Evolutionary conservation across 2,329 filamentous ascomycete genomes (phyloP).

Genomic region (Coniochaeta prunicola): DNA sequence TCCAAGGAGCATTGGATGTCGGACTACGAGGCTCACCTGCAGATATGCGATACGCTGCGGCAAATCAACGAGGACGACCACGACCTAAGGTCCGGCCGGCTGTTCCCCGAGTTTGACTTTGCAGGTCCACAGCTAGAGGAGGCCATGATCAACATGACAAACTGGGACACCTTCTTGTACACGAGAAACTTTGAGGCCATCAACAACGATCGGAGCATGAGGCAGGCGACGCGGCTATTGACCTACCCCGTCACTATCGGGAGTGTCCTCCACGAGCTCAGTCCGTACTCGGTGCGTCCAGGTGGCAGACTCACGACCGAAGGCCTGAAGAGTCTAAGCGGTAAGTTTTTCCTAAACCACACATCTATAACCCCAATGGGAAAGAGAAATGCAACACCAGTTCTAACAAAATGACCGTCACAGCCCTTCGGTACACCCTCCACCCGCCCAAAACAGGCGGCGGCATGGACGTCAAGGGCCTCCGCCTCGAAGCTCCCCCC

Average conservation of each 20-base stretch:
- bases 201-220: constrained; percentile 82
- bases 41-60: constrained; percentile 83
- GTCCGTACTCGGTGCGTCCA: constrained; percentile 76
- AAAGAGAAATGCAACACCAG: no score
- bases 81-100: constrained; percentile 80
- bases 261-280: constrained; percentile 88
- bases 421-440: constrained; percentile 72
- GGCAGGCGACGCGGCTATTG: constrained; percentile 85
- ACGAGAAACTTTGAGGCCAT: constrained; percentile 86
- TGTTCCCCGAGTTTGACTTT: constrained; percentile 92
- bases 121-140: constrained; percentile 87
- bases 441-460: constrained; percentile 79
- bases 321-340: constrained; percentile 87
- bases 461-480: constrained; percentile 65
- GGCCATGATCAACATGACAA: constrained; percentile 91
- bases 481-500: constrained; percentile 78
- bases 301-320: constrained; percentile 75
- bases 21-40: constrained; percentile 86
- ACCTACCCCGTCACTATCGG: constrained; percentile 92
- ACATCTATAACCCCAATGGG: no score
- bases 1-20: constrained; percentile 93
- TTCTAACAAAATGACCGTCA: no score
- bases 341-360: constrained; percentile 40
- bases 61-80: constrained; percentile 99
- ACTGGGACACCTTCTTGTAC: constrained; percentile 96